phyloP scores from a whole-genome alignment of 495 filamentous ascomycete species.

The Xylaria cubensis region DNA sequence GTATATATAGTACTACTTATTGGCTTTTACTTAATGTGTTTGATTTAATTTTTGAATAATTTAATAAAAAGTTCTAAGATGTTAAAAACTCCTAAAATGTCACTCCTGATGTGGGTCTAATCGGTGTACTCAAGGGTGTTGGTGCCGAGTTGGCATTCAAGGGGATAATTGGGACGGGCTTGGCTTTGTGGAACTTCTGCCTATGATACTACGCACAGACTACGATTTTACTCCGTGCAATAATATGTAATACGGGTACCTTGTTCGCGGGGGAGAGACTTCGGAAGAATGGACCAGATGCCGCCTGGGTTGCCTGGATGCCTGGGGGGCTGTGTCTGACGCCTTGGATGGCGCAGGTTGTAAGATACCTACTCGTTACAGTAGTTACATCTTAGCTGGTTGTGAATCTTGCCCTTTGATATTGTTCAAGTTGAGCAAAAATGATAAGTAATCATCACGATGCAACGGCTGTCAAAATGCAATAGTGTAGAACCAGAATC shows the following conservation, averaged over 20 bases:
- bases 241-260: neutral
- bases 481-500: neutral
- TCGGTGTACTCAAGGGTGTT: no score
- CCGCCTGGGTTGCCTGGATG: neutral
- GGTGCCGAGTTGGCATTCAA: no score
- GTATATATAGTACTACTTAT: no score
- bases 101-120: no score
- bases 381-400: neutral
- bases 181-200: conserved; percentile 33
- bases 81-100: no score
- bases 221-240: neutral
- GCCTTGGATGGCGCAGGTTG: conserved; percentile 15
- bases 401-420: neutral
- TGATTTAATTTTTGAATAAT: no score
- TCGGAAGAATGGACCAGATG: neutral
- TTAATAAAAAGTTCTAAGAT: no score
- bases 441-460: neutral
- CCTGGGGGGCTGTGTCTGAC: conserved; percentile 19
- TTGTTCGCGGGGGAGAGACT: neutral
- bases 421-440: neutral
- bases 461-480: neutral
- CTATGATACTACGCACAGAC: conserved; percentile 3
- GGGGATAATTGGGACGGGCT: conserved; percentile 29
- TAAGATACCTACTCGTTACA: neutral
- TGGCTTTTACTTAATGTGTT: no score